Conservation (phyloP, 139 green algal species). For the Chlamydomonas schloesseri region DNA sequence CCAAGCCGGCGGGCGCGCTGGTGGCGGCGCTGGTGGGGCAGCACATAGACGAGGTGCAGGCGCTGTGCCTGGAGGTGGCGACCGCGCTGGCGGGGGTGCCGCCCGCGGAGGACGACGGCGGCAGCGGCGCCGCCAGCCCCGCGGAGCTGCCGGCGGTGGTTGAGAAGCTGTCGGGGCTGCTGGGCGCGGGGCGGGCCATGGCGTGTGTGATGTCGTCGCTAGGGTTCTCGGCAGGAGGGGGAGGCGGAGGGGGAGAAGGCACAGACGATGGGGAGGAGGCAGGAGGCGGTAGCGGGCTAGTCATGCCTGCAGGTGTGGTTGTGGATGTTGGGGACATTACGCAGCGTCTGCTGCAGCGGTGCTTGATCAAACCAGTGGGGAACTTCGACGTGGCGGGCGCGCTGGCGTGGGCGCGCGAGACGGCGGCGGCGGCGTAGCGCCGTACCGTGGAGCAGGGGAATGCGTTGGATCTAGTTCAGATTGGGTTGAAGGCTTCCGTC, state of each 20-base stretch:
- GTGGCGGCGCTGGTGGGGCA: constrained; percentile 7
- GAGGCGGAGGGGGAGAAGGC: neutral
- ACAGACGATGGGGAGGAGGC: neutral
- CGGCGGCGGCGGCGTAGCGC: constrained; percentile 63
- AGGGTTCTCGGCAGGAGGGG: neutral
- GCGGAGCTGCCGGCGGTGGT: constrained; percentile 22
- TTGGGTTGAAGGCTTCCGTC: too few relatives aligned
- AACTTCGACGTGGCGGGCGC: constrained; percentile 26
- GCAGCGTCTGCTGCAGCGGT: constrained; percentile 13
- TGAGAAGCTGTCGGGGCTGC: constrained; percentile 14
- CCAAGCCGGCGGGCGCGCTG: neutral
- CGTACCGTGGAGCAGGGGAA: too few relatives aligned
- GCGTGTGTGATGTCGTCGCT: constrained; percentile 24
- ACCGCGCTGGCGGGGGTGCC: constrained; percentile 4
- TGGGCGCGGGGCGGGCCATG: neutral
- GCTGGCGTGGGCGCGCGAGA: constrained; percentile 36
- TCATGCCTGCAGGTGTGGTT: constrained; percentile 11
- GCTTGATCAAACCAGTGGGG: constrained; percentile 22
- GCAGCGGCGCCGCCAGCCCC: neutral
- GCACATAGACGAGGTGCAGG: constrained; percentile 38
- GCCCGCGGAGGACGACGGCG: neutral
- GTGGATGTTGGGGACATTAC: constrained; percentile 31
- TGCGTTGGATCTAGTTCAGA: too few relatives aligned
- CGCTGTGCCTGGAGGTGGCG: constrained; percentile 36
- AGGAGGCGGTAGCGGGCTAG: neutral